Base-by-base conservation (phyloP, 1,284 basidiomycete species). In the Sanghuangporus sanghuang region DNA sequence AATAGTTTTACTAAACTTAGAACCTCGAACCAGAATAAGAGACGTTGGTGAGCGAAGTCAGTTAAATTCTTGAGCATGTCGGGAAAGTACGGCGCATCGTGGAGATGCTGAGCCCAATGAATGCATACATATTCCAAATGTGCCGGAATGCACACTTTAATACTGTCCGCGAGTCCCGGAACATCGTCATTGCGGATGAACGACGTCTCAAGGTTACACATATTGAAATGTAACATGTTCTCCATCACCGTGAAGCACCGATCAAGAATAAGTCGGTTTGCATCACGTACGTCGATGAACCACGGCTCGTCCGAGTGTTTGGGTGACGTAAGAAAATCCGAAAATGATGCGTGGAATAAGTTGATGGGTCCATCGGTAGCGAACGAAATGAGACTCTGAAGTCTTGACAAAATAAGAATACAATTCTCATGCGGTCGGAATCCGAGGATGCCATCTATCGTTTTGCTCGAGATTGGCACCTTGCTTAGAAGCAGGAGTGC, bases 221-320 rank as follows among this genome's bases (percentile, higher is more conserved):
- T 57, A 53, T 42, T 66, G 54, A 69, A 69, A 40, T 68, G 62
- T 27, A 72, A 65, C 39, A 68, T 62, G 27, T 35, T 36, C 12
- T 60, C 40, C 62, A 63, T 58, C 18, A 63, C 27, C 2, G 11
- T 3, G 14, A 63, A 59, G 35, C 62, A 59, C 11, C 40, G 39
- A 8, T 9, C 27, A 8, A 32, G 23, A 44, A 63, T 6, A 16
- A 59, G 9, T 1, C 23, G 9, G n/a, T 59, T 59, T 18, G 35
- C 12, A 6, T 21, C 46, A 5, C 18, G 16, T 16, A n/a, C n/a
- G 48, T 59, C 57, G 49, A 63, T 57, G 7, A n/a, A 27, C 56
- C 56, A 57, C 12, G 39, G 23, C 14, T 42, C 39, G 8, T 18
- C 12, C 7, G 11, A 4, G 2, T 21, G n/a, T 18, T 46, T 21